Conservation (phyloP, 1,139 yeast species). For the Eremothecium sinecaudum region DNA sequence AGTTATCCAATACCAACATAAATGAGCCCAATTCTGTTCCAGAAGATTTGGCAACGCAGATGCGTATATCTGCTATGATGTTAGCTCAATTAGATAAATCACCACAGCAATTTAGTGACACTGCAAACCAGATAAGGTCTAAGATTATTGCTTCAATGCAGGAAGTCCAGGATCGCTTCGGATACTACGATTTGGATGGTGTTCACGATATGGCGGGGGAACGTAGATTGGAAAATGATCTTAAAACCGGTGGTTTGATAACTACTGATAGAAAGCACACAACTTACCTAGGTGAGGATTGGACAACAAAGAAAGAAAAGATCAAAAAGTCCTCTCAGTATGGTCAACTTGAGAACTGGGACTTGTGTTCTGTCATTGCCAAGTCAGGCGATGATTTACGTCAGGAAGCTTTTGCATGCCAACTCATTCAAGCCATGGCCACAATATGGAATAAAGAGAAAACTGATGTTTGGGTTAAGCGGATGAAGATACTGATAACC, state of each 20-base stretch:
- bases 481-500: constrained; percentile 85
- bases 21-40: constrained; percentile 18
- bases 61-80: constrained; percentile 95
- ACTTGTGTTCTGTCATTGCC: constrained; percentile 85
- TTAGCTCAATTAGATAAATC: constrained; percentile 76
- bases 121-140: constrained; percentile 62
- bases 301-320: constrained; percentile 73
- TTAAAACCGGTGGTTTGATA: constrained; percentile 63
- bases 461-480: constrained; percentile 78
- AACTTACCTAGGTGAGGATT: constrained; percentile 78
- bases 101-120: constrained; percentile 50
- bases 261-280: constrained; percentile 28
- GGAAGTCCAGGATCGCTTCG: constrained; percentile 65
- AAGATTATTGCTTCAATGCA: constrained; percentile 86
- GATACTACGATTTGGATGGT: constrained; percentile 42
- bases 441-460: constrained; percentile 65
- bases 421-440: constrained; percentile 75
- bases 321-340: constrained; percentile 66
- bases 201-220: constrained; percentile 77
- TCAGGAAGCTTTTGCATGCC: constrained; percentile 97
- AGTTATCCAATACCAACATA: constrained; percentile 12
- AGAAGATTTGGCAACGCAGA: constrained; percentile 69
- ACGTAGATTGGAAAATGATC: constrained; percentile 80
- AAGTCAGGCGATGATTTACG: constrained; percentile 93
- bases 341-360: constrained; percentile 91